Percentiles rank a stretch among this genome's conserved stretches.
Conservation (phyloP, 345 rosid genomes). For the Psidium guajava region DNA sequence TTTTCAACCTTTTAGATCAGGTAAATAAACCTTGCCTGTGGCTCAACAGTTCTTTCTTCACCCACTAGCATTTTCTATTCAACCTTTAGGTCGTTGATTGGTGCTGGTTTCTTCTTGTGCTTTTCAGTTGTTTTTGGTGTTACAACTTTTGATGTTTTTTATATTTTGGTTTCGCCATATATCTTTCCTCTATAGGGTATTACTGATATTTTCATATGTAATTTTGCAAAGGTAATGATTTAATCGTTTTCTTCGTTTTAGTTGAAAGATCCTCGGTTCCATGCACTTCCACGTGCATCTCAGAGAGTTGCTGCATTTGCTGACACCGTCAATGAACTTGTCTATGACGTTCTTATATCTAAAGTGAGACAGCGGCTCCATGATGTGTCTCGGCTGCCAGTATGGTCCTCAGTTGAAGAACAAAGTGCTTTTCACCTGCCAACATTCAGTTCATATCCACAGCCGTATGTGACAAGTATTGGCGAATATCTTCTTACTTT, state of each 20-base stretch:
- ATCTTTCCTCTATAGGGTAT: background rate
- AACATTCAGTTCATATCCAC: conserved; percentile 93
- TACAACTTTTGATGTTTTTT: background rate
- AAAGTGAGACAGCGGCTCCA: conserved; percentile 88
- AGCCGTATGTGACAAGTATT: conserved; percentile 73
- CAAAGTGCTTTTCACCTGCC: conserved; percentile 76
- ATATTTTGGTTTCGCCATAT: background rate
- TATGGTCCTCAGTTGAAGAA: conserved; percentile 90
- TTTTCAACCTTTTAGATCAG: conserved; percentile 84
- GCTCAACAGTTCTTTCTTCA: background rate
- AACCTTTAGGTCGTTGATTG: background rate
- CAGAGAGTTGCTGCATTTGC: conserved; percentile 82
- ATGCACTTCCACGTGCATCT: conserved; percentile 84
- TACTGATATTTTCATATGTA: background rate
- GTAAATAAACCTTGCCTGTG: conserved; percentile 15
- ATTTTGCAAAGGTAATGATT: background rate
- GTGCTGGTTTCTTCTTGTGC: background rate
- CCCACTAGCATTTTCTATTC: background rate
- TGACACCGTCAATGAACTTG: conserved; percentile 85
- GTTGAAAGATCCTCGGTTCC: conserved; percentile 98
- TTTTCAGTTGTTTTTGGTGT: background rate
- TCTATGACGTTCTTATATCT: conserved; percentile 86
- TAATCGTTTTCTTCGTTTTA: conserved; percentile 18
- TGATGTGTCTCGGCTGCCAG: conserved; percentile 67
- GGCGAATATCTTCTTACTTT: conserved; percentile 97